Base-by-base conservation (phyloP, 257 asterid species). In the Henckelia pumila region DNA sequence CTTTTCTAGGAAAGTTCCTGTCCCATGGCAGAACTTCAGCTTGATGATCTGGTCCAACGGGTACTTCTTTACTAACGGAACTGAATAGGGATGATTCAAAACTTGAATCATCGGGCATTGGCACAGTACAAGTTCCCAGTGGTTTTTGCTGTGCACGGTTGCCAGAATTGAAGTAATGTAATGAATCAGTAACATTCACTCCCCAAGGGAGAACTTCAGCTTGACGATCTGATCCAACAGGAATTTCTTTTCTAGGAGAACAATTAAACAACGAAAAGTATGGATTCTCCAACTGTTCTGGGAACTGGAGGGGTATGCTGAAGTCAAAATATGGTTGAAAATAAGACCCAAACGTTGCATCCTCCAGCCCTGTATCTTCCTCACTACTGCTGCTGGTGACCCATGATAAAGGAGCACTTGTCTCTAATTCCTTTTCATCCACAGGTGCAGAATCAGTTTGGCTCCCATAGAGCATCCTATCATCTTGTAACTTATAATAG, bases 21-120 rank as follows among this genome's bases (percentile, higher is more conserved):
- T 68, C 73, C 88, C 89, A 86, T 23, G 60, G 74, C 30, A 93
- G 95, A 37, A 91, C 23, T 57, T 88, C 86, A 56, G 86, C 89
- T 75, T 88, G 96, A 76, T 77, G 66, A 56, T 84, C 81, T 20
- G 77, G 85, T 62, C 96, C 97, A 63, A 91, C n/a, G 0, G 91
- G 91, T 62, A 86, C 82, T 67, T 69, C 85, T 79, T 79, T 91
- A 68, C 81, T 74, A 19, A 83, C 83, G 69, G 82, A 68, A 35
- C 47, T 80, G 69, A 78, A 63, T 21, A 78, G 50, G 62, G 70
- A 69, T 14, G 50, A 40, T 11, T 11, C 50, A 13, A 40, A 40
- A 6, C 5, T 40, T 13, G 50, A 40, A 40, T 40, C 50, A 13
- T 40, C n/a, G n/a, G n/a, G 50, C 6, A 40, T 4, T 13, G 50